These are phyloP conservation scores for Termitomyces titanicus DNA, from an alignment of 768 basidiomycete genomes.

Conservation along the genomic window DNA sequence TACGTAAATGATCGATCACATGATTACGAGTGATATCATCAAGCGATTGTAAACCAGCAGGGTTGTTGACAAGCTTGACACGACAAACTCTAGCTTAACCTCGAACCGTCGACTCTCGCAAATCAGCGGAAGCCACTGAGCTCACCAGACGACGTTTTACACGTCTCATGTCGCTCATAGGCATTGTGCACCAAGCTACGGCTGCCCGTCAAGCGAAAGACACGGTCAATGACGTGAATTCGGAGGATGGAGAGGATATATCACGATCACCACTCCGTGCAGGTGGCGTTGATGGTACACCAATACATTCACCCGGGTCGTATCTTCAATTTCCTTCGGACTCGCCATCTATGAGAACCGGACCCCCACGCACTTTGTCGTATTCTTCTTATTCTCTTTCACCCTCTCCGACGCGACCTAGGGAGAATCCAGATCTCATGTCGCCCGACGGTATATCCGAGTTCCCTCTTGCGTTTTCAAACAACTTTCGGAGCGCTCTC, in stretches of 20 bases:
- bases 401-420: conserved; percentile 31
- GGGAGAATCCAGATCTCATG: conserved; percentile 19
- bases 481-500: conserved; percentile 61
- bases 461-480: conserved; percentile 10
- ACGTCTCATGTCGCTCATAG: conserved; percentile 24
- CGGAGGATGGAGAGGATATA: not conserved
- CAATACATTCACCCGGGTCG: conserved; percentile 12
- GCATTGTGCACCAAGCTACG: conserved; percentile 18
- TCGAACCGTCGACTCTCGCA: not conserved
- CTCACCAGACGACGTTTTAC: not conserved
- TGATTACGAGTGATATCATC: conserved; percentile 15
- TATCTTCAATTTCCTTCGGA: conserved; percentile 28
- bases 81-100: not conserved
- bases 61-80: not conserved
- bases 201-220: not conserved
- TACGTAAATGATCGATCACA: too few species aligned
- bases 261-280: not conserved
- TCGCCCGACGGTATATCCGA: conserved; percentile 25
- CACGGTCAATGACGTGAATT: not conserved
- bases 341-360: conserved; percentile 65
- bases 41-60: too few species aligned
- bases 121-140: not conserved
- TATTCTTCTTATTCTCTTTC: conserved; percentile 60
- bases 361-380: conserved; percentile 71
- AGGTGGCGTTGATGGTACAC: conserved; percentile 2